Percentiles rank a stretch among this genome's conserved stretches.
Conservation (phyloP, 306 rosid species). For the Rubus parviflorus region DNA sequence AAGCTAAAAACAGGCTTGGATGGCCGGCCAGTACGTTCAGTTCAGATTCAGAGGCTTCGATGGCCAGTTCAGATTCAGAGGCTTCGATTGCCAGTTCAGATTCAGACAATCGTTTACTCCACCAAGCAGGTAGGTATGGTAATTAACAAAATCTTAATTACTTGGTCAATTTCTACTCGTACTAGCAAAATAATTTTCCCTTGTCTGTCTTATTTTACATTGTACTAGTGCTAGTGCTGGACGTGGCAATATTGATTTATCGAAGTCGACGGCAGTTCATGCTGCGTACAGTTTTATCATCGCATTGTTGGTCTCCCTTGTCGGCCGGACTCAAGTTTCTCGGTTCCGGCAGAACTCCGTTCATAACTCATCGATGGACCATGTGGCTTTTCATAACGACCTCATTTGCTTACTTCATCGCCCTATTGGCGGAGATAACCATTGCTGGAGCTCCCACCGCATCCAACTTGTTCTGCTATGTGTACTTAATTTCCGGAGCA, state of each 20-base stretch:
- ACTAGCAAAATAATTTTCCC: too few species aligned
- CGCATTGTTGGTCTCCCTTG: neutral
- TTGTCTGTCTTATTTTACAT: too few species aligned
- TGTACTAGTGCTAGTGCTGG: too few species aligned
- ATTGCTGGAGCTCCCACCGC: neutral
- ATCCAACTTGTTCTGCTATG: neutral
- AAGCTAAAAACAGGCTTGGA: too few species aligned
- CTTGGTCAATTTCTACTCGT: too few species aligned
- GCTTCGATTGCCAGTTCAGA: too few species aligned
- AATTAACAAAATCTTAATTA: too few species aligned
- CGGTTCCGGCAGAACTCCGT: conserved; percentile 2
- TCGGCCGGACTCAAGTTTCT: neutral
- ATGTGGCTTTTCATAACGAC: neutral
- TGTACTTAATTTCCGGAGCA: neutral
- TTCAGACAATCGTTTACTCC: too few species aligned
- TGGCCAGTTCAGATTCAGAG: too few species aligned
- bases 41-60: too few species aligned
- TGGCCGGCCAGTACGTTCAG: too few species aligned
- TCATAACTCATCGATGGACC: neutral
- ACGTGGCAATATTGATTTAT: neutral
- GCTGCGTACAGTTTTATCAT: conserved; percentile 9
- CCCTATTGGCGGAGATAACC: neutral
- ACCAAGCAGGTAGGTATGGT: too few species aligned
- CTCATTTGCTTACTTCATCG: neutral
- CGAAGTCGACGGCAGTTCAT: neutral